Conservation (phyloP, 768 basidiomycete genomes). For the Mycena metata region DNA sequence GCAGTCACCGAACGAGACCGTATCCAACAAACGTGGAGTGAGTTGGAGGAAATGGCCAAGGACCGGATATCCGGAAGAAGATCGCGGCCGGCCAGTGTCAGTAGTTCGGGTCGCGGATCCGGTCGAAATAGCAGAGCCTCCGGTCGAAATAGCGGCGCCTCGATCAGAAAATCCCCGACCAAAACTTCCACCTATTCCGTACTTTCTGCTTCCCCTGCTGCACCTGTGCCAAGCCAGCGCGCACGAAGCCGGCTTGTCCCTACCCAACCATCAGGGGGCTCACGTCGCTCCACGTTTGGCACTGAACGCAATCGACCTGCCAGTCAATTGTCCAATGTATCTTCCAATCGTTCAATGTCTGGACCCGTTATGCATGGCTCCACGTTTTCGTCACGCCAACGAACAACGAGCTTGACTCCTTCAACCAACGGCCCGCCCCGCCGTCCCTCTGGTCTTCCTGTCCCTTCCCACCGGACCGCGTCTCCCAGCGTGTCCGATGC, state of each 20-base stretch:
- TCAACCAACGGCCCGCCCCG: slow-evolving; percentile 47
- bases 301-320: slow-evolving; percentile 63
- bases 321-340: slow-evolving; percentile 70
- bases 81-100: slow-evolving; percentile 74
- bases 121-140: slow-evolving; percentile 71
- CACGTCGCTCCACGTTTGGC: slow-evolving; percentile 53
- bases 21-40: slow-evolving; percentile 84
- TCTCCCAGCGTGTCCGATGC: slow-evolving; percentile 78
- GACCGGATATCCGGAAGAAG: slow-evolving; percentile 73
- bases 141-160: slow-evolving; percentile 68
- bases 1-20: slow-evolving; percentile 72
- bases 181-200: slow-evolving; percentile 55
- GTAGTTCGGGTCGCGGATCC: slow-evolving; percentile 72
- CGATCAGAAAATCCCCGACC: slow-evolving; percentile 47
- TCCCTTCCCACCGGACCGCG: slow-evolving; percentile 54
- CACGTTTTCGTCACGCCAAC: slow-evolving; percentile 88
- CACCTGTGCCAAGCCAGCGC: slow-evolving; percentile 47
- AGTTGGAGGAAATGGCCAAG: slow-evolving; percentile 84
- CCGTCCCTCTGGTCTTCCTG: slow-evolving; percentile 49
- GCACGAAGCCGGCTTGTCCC: slow-evolving; percentile 59
- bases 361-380: slow-evolving; percentile 74
- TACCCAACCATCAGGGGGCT: slow-evolving; percentile 49
- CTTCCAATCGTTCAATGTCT: slow-evolving; percentile 75
- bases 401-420: slow-evolving; percentile 75
- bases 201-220: slow-evolving; percentile 51